A percentile compares a stretch with the other conserved stretches of the same genome.
Conservation (phyloP, 257 asterid species). For the Solanum tacnaense region DNA sequence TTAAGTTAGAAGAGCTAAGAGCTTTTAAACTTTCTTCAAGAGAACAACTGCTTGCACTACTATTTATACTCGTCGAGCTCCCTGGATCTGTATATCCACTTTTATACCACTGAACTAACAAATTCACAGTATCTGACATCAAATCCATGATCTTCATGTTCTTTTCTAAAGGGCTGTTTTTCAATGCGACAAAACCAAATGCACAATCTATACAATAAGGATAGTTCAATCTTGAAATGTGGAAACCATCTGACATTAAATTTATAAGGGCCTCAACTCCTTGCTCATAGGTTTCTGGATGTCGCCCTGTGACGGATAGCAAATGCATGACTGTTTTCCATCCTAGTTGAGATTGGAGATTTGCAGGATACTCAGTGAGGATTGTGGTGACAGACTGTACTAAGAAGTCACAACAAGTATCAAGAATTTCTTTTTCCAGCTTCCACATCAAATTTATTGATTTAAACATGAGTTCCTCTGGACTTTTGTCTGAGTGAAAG, state of each 20-base stretch:
- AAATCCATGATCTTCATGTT: slow-evolving; percentile 64
- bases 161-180: slow-evolving; percentile 66
- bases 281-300: slow-evolving; percentile 68
- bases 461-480: slow-evolving; percentile 73
- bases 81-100: slow-evolving; percentile 74
- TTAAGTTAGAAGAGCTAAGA: slow-evolving; percentile 23
- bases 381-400: slow-evolving; percentile 48
- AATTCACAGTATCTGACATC: slow-evolving; percentile 53
- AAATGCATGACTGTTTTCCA: slow-evolving; percentile 80
- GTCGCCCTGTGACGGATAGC: slow-evolving; percentile 80
- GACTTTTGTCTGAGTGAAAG: slow-evolving; percentile 28
- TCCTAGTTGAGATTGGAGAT: slow-evolving; percentile 51
- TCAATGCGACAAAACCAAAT: slow-evolving; percentile 71
- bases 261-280: slow-evolving; percentile 54
- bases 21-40: slow-evolving; percentile 45
- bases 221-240: slow-evolving; percentile 51
- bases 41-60: slow-evolving; percentile 30
- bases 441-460: slow-evolving; percentile 80
- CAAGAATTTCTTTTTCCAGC: slow-evolving; percentile 78
- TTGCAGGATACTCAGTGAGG: slow-evolving; percentile 49
- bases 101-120: slow-evolving; percentile 69
- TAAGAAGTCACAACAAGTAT: slow-evolving; percentile 58
- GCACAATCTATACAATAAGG: slow-evolving; percentile 73
- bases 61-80: slow-evolving; percentile 23
- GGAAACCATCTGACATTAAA: slow-evolving; percentile 43